These are phyloP conservation scores for Chaetoceros tenuissimus DNA, from an alignment of 108 stramenopile species.

Conservation along the genomic window DNA sequence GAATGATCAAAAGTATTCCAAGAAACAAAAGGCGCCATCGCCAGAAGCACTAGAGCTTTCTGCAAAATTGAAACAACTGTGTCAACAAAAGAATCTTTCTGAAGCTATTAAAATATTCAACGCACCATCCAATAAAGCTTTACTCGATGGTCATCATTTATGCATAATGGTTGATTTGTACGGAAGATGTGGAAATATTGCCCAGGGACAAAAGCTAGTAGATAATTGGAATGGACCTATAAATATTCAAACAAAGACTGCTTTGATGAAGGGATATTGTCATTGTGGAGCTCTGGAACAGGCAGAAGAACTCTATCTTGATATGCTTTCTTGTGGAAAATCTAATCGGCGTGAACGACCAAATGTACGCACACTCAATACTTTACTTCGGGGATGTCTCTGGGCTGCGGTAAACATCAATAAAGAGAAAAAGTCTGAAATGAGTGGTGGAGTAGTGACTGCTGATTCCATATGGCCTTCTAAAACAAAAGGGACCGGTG, in stretches of 20 bases:
- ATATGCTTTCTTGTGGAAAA: slow-evolving; percentile 35
- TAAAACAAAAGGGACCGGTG: not conserved
- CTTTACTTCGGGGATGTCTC: slow-evolving; percentile 70
- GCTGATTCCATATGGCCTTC: slow-evolving; percentile 59
- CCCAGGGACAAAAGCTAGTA: slow-evolving; percentile 21
- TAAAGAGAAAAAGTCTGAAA: slow-evolving; percentile 6
- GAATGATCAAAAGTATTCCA: too few species aligned
- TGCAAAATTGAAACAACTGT: slow-evolving; percentile 43
- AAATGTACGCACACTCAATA: slow-evolving; percentile 77
- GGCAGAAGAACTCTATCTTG: slow-evolving; percentile 46
- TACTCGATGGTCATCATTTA: slow-evolving; percentile 72
- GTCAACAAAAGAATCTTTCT: slow-evolving; percentile 52
- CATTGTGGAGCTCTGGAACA: slow-evolving; percentile 61
- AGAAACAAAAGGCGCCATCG: slow-evolving; percentile 9
- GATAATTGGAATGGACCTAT: slow-evolving; percentile 1
- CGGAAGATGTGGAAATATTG: slow-evolving; percentile 63
- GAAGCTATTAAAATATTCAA: slow-evolving; percentile 55
- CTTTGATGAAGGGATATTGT: slow-evolving; percentile 66
- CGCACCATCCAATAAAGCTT: slow-evolving; percentile 24
- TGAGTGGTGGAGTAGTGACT: slow-evolving; percentile 69
- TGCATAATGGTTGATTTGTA: slow-evolving; percentile 77
- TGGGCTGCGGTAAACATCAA: slow-evolving; percentile 60
- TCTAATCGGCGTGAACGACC: slow-evolving; percentile 25
- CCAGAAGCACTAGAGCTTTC: slow-evolving; percentile 59
- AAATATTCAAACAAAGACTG: slow-evolving; percentile 63